Percentiles rank a stretch among this genome's conserved stretches.
These are phyloP conservation scores for Gautieria morchelliformis DNA, from an alignment of 768 basidiomycete genomes.

Conservation along the genomic window DNA sequence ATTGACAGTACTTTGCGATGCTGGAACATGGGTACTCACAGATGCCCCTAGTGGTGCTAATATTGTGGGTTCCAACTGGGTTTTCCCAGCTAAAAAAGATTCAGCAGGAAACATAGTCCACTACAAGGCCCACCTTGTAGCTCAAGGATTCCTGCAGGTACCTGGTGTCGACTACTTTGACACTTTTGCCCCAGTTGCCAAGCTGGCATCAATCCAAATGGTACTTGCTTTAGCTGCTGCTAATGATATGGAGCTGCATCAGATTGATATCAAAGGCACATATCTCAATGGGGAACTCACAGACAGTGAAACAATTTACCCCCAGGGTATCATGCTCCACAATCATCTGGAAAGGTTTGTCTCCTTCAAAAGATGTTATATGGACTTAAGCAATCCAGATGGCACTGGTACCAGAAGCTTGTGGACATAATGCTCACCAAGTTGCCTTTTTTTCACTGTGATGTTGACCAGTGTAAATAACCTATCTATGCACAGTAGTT, in stretches of 20 bases:
- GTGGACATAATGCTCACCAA: slow-evolving; percentile 19
- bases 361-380: slow-evolving; percentile 22
- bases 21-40: slow-evolving; percentile 16
- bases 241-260: slow-evolving; percentile 27
- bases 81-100: slow-evolving; percentile 22
- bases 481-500: no score
- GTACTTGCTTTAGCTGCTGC: slow-evolving; percentile 27
- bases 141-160: slow-evolving; percentile 32
- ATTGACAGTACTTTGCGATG: slow-evolving; percentile 9
- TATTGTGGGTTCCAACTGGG: slow-evolving; percentile 18
- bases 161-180: slow-evolving; percentile 25
- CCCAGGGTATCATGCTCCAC: slow-evolving; percentile 18
- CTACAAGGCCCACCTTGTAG: no score
- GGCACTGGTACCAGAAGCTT: slow-evolving; percentile 27
- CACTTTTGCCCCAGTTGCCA: no score
- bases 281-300: slow-evolving; percentile 26
- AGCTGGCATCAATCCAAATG: slow-evolving; percentile 20
- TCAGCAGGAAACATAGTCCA: slow-evolving; percentile 15
- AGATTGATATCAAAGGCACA: slow-evolving; percentile 32
- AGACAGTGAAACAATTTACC: slow-evolving; percentile 23
- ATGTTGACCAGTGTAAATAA: slow-evolving; percentile 23
- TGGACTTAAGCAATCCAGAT: slow-evolving; percentile 27
- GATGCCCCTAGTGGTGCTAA: slow-evolving; percentile 14
- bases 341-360: slow-evolving; percentile 13
- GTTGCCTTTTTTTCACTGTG: slow-evolving; percentile 23